Conservation (phyloP, 257 asterid genomes). For the Solanum raphanifolium region DNA sequence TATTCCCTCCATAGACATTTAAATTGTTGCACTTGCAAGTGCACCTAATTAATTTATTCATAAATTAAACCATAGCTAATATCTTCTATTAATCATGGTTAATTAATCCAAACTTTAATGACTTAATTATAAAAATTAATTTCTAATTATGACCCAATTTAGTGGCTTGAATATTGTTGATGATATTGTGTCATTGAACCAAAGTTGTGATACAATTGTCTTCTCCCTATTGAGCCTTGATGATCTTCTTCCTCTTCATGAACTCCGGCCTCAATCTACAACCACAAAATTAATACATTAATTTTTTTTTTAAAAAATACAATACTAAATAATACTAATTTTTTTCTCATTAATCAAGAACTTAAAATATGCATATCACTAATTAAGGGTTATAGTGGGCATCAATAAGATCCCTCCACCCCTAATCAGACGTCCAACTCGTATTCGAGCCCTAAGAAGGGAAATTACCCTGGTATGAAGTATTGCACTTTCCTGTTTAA, state of each 20-base stretch:
- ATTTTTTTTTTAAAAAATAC: background rate
- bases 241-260: constrained; percentile 43
- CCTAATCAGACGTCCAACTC: background rate
- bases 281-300: background rate
- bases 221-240: constrained; percentile 13
- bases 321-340: background rate
- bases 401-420: background rate
- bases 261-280: constrained; percentile 48
- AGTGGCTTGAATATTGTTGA: constrained; percentile 30
- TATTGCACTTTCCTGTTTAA: background rate
- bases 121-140: background rate
- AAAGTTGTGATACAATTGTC: constrained; percentile 29
- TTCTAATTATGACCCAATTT: background rate
- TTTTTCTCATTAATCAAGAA: background rate
- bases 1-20: background rate
- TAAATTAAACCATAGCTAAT: background rate
- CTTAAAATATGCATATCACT: background rate
- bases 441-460: background rate
- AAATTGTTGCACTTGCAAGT: background rate
- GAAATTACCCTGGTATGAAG: background rate
- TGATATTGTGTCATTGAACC: constrained; percentile 14
- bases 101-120: background rate
- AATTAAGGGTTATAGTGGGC: background rate
- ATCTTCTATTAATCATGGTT: background rate
- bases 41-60: background rate